Conservation (phyloP, 2,329 filamentous ascomycete genomes). For the Aspergillus carbonarius region DNA sequence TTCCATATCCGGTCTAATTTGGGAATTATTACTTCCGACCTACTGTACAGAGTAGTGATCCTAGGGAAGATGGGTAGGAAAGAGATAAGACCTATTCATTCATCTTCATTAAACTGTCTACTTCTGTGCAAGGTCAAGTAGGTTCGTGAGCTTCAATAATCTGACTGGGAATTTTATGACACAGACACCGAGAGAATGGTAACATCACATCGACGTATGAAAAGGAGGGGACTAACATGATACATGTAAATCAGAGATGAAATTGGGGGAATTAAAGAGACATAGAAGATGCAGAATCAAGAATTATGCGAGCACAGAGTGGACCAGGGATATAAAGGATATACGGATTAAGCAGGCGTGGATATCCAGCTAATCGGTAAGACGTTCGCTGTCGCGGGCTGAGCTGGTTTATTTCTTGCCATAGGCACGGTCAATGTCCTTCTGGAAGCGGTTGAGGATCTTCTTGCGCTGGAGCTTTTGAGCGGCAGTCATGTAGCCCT, state of each 20-base stretch:
- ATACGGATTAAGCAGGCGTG: background rate
- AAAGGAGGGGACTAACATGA: background rate
- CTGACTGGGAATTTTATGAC: background rate
- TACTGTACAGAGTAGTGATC: too few species aligned
- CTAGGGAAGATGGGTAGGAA: too few species aligned
- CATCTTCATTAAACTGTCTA: too few species aligned
- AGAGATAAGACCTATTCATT: too few species aligned
- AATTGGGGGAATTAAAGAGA: background rate
- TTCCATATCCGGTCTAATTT: too few species aligned
- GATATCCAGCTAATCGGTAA: background rate
- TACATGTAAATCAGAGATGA: background rate
- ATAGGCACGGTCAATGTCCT: constrained; percentile 63
- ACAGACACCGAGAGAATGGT: background rate
- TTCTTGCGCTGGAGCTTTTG: constrained; percentile 72
- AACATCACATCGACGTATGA: background rate
- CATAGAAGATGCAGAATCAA: background rate
- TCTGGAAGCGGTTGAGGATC: constrained; percentile 62
- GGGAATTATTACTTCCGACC: too few species aligned
- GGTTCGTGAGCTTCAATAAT: too few species aligned
- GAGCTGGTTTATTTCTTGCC: constrained; percentile 39
- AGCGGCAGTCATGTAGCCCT: constrained; percentile 67
- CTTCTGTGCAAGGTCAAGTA: too few species aligned
- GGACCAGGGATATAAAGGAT: background rate
- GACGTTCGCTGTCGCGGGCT: background rate
- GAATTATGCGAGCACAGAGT: background rate